These are phyloP conservation scores for Wickerhamomyces mucosus DNA, from an alignment of 805 yeast genomes.

Conservation along the genomic window DNA sequence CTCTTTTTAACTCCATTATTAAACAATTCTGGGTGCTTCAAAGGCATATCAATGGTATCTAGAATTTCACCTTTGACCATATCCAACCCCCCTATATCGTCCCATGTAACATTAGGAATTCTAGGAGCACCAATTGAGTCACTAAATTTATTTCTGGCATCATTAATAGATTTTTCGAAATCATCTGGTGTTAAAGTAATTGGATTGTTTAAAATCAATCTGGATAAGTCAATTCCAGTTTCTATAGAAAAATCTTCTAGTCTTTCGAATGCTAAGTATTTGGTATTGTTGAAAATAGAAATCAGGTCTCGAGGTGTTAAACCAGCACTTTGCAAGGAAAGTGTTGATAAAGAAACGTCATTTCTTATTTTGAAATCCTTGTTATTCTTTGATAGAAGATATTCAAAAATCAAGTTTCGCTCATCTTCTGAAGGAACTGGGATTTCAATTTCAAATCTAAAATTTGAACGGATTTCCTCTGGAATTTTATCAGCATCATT, in stretches of 20 bases:
- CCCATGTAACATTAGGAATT: conserved; percentile 94
- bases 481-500: conserved; percentile 62
- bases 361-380: conserved; percentile 23
- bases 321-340: conserved; percentile 89
- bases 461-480: conserved; percentile 51
- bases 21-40: conserved; percentile 86
- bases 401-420: conserved; percentile 51
- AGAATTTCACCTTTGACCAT: conserved; percentile 83
- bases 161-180: conserved; percentile 61
- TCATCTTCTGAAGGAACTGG: conserved; percentile 76
- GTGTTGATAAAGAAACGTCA: conserved; percentile 44
- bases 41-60: conserved; percentile 94
- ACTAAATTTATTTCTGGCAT: conserved; percentile 79
- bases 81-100: conserved; percentile 93
- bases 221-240: conserved; percentile 4
- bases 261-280: conserved; percentile 45
- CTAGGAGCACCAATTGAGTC: conserved; percentile 96
- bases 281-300: conserved; percentile 62
- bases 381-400: conserved; percentile 28
- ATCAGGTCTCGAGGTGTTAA: conserved; percentile 74
- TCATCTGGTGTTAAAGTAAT: conserved; percentile 47
- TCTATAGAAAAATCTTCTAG: conserved; percentile 23
- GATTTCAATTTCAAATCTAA: conserved; percentile 70
- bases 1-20: conserved; percentile 85
- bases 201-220: conserved; percentile 35